These are phyloP conservation scores for Catunica adiposa DNA, from an alignment of 2,329 filamentous ascomycete species.

Conservation along the genomic window DNA sequence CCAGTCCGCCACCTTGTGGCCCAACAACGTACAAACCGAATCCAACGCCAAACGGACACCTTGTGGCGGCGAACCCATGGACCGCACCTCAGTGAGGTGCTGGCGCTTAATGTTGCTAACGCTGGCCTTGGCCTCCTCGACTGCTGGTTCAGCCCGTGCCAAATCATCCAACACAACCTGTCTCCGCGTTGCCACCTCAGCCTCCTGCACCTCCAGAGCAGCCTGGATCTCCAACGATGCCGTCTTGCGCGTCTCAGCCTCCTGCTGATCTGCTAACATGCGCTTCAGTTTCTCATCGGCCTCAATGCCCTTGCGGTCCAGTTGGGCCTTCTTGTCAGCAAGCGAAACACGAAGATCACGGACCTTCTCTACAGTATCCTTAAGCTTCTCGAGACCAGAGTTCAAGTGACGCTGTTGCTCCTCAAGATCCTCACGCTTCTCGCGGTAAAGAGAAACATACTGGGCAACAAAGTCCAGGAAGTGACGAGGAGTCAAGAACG, in stretches of 20 bases:
- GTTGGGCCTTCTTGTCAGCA: slow-evolving; percentile 81
- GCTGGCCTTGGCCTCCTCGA: slow-evolving; percentile 81
- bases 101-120: slow-evolving; percentile 98
- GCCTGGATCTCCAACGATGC: slow-evolving; percentile 79
- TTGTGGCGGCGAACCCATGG: slow-evolving; percentile 82
- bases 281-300: slow-evolving; percentile 94
- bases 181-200: slow-evolving; percentile 65
- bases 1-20: slow-evolving; percentile 81
- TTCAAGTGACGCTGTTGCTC: slow-evolving; percentile 98
- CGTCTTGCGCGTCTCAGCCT: slow-evolving; percentile 81
- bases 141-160: slow-evolving; percentile 80
- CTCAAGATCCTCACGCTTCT: slow-evolving; percentile 95
- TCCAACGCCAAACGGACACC: slow-evolving; percentile 87
- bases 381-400: slow-evolving; percentile 90
- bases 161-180: slow-evolving; percentile 78
- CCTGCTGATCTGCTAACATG: slow-evolving; percentile 90
- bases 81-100: slow-evolving; percentile 91
- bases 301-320: slow-evolving; percentile 86
- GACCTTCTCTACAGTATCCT: slow-evolving; percentile 95
- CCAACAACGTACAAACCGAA: slow-evolving; percentile 87
- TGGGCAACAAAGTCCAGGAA: slow-evolving; percentile 97
- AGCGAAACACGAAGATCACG: slow-evolving; percentile 78
- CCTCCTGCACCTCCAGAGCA: slow-evolving; percentile 75
- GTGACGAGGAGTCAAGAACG: slow-evolving; percentile 87
- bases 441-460: slow-evolving; percentile 91